These are phyloP conservation scores for Cryptococcus sp. DNA, from an alignment of 1,284 basidiomycete species.

Conservation along the genomic window DNA sequence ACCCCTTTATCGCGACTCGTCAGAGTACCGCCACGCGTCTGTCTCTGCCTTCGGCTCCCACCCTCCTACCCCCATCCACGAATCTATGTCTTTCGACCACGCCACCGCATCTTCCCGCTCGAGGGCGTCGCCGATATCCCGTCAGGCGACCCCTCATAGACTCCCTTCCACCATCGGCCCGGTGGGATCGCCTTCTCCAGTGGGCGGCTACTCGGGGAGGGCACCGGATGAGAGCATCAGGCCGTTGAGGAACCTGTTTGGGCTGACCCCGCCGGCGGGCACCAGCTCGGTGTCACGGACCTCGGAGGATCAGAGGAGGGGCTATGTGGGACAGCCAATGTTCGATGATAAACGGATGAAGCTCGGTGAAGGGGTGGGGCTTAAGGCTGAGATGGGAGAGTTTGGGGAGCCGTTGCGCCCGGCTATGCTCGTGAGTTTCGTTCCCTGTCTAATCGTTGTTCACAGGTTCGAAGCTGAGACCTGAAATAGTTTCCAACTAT, in stretches of 20 bases:
- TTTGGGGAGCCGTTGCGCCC: conserved; percentile 10
- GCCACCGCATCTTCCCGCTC: background rate
- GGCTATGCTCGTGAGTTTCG: conserved; percentile 4
- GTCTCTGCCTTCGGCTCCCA: conserved; percentile 17
- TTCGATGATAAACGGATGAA: conserved; percentile 2
- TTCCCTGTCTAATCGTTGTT: background rate
- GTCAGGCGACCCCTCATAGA: background rate
- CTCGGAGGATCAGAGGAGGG: conserved; percentile 3
- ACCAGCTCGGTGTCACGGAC: background rate
- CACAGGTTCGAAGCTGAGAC: background rate
- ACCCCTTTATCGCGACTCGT: conserved; percentile 7
- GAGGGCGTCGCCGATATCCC: background rate
- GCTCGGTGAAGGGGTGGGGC: background rate
- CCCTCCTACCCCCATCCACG: conserved; percentile 11
- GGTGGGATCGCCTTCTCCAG: background rate
- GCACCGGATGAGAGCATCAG: background rate
- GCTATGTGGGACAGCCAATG: conserved; percentile 10
- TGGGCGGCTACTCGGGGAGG: background rate
- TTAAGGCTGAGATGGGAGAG: conserved; percentile 1
- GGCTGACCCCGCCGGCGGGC: background rate
- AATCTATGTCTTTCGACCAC: background rate
- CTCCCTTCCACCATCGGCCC: background rate
- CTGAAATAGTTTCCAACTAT: conserved; percentile 4
- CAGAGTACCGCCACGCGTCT: conserved; percentile 14
- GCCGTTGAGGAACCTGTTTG: conserved; percentile 3